A percentile compares a stretch with the other conserved stretches of the same genome.
Evolutionary conservation across 768 basidiomycete genomes (phyloP).

Genomic region (Auriscalpium vulgare): DNA sequence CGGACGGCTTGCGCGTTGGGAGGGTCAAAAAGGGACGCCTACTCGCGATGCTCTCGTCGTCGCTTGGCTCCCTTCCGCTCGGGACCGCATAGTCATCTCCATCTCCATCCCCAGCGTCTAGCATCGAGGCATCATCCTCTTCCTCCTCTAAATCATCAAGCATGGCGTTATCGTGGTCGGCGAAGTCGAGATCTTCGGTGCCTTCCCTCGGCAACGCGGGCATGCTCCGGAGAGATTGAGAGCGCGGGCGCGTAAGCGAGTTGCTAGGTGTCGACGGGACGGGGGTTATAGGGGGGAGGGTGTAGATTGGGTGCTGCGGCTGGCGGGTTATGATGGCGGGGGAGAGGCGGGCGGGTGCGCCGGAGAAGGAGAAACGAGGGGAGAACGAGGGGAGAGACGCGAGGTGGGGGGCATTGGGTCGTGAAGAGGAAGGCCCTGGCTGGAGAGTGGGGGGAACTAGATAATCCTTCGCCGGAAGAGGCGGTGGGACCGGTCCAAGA

Average conservation of each 20-base stretch:
- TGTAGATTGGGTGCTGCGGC: conserved; percentile 11
- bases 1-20: not conserved
- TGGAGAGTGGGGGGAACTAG: conserved; percentile 1
- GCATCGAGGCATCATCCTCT: conserved; percentile 22
- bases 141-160: conserved; percentile 26
- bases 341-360: conserved; percentile 12
- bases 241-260: conserved; percentile 3
- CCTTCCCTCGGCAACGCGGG: conserved; percentile 22
- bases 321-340: conserved; percentile 16
- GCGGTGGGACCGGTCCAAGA: not conserved
- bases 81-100: conserved; percentile 6
- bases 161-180: conserved; percentile 29
- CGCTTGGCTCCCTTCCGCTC: conserved; percentile 5
- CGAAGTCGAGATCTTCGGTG: conserved; percentile 25
- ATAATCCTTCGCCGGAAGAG: not conserved
- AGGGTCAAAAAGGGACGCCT: not conserved
- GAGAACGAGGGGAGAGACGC: not conserved
- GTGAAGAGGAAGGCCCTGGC: not conserved
- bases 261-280: not conserved
- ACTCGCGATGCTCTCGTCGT: conserved; percentile 7
- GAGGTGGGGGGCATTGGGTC: not conserved
- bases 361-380: conserved; percentile 8
- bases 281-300: conserved; percentile 12
- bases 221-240: conserved; percentile 12
- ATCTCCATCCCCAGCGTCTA: conserved; percentile 4